Conservation (phyloP, 2,329 filamentous ascomycete species). For the Ophiostoma triangulosporum region DNA sequence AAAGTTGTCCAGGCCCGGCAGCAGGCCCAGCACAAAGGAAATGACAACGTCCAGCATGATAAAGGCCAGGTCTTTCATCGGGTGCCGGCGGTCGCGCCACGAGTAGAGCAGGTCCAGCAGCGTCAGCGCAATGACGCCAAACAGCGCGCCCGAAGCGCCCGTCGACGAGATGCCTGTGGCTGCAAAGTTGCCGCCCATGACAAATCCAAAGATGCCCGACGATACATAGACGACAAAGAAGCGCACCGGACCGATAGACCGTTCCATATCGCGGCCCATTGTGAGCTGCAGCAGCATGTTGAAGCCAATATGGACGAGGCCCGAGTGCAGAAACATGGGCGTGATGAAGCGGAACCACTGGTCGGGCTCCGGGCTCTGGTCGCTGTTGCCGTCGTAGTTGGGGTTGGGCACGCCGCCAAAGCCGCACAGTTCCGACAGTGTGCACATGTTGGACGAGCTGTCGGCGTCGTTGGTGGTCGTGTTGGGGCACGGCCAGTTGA, state of each 20-base stretch:
- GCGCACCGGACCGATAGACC: slow-evolving; percentile 72
- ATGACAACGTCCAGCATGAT: slow-evolving; percentile 76
- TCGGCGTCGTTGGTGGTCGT: slow-evolving; percentile 46
- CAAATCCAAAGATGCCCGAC: slow-evolving; percentile 88
- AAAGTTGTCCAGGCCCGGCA: slow-evolving; percentile 93
- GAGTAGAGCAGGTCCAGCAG: slow-evolving; percentile 87
- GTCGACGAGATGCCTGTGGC: slow-evolving; percentile 68
- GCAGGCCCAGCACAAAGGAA: slow-evolving; percentile 79
- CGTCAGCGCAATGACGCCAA: slow-evolving; percentile 79
- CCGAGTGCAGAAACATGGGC: slow-evolving; percentile 91
- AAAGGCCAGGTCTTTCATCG: slow-evolving; percentile 74
- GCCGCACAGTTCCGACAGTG: slow-evolving; percentile 69
- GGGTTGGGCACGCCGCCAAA: slow-evolving; percentile 66
- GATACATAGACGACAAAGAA: slow-evolving; percentile 84
- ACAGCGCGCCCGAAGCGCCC: slow-evolving; percentile 80
- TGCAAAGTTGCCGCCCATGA: slow-evolving; percentile 88
- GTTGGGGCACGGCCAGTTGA: slow-evolving; percentile 71
- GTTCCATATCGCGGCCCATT: slow-evolving; percentile 84
- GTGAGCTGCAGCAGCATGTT: slow-evolving; percentile 88
- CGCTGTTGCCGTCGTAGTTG: slow-evolving; percentile 35
- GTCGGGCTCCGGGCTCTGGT: slow-evolving; percentile 53
- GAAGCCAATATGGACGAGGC: slow-evolving; percentile 88
- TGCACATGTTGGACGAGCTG: slow-evolving; percentile 43
- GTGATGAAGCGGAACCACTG: slow-evolving; percentile 97
- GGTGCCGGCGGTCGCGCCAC: slow-evolving; percentile 66